Evolutionary conservation across 768 basidiomycete species (phyloP), one percentile per base, ranked within the genome.

Genomic region (Mycena amicta): DNA sequence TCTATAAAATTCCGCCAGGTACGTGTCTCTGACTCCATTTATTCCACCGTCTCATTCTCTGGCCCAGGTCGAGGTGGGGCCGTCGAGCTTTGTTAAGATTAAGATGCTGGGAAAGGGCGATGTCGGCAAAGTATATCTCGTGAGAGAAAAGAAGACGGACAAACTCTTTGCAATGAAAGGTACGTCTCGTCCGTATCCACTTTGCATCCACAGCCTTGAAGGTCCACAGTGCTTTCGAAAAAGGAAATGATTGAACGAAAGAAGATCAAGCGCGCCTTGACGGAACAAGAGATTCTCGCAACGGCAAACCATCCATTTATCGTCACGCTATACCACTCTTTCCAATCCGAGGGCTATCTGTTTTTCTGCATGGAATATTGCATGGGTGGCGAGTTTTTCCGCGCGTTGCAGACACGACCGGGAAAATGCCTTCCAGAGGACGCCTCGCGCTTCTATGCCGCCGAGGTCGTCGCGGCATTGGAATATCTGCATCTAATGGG

Each of bases 311-410:
- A 98, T 71, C 97, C 97, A 1, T 99, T 99, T 82, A 99, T 99
- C 75, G 96, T 99, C 68, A 98, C 97, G 25, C 86, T 99, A 33
- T 92, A 98, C 75, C 97, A 99, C 75, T 98, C 96, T 3, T 99
- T 99, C 80, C 97, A 99, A 76, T 98, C 95, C 15, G 93, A 95
- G 67, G 91, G 93, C 58, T 97, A 97, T 75, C 86, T 99, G 27
- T 99, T 98, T 75, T 96, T 98, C 73, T 97, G 95, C 81, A 95
- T 94, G 93, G 93, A 98, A 75, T 98, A 98, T 75, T 99, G 97
- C 77, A 95, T 97, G 93, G 86, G 97, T 31, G 97, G 97, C 56
- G 97, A 99, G 71, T 99, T 99, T 79, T 99, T 99, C 82, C 89
- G 97, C 31, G 95, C 96, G 8, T 78, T 99, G 61, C 97, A 99